Percentiles rank a stretch among this genome's conserved stretches.
Conservation (phyloP, 257 asterid genomes). For the Solanum sitiens region DNA sequence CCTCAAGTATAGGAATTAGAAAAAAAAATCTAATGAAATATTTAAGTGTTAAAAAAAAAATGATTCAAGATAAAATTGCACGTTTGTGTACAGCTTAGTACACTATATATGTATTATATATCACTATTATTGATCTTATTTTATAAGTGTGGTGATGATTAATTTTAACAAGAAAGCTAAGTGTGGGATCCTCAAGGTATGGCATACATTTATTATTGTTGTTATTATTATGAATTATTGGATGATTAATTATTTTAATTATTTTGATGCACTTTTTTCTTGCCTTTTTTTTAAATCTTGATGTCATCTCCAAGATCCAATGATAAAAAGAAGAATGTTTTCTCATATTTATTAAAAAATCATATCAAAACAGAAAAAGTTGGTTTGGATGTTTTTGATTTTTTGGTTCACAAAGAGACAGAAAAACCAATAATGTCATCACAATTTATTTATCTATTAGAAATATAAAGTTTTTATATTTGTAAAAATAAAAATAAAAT, state of each 20-base stretch:
- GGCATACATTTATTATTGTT: neutral
- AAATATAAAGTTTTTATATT: neutral
- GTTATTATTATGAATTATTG: neutral
- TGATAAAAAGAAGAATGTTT: neutral
- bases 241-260: neutral
- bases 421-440: neutral
- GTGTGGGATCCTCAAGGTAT: neutral
- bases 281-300: neutral
- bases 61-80: neutral
- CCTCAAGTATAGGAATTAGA: neutral
- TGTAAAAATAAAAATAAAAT: neutral
- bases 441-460: neutral
- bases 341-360: neutral
- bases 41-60: neutral
- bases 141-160: neutral
- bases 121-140: neutral
- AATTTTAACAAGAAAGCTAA: neutral
- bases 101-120: neutral
- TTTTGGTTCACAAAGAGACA: neutral
- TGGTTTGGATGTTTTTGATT: neutral
- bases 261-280: neutral
- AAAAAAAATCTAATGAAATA: neutral
- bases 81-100: neutral
- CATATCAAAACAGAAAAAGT: neutral
- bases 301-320: neutral